A percentile compares a stretch with the other conserved stretches of the same genome.
These are phyloP conservation scores for Viridothelium virens DNA, from an alignment of 495 filamentous ascomycete genomes.

Conservation along the genomic window DNA sequence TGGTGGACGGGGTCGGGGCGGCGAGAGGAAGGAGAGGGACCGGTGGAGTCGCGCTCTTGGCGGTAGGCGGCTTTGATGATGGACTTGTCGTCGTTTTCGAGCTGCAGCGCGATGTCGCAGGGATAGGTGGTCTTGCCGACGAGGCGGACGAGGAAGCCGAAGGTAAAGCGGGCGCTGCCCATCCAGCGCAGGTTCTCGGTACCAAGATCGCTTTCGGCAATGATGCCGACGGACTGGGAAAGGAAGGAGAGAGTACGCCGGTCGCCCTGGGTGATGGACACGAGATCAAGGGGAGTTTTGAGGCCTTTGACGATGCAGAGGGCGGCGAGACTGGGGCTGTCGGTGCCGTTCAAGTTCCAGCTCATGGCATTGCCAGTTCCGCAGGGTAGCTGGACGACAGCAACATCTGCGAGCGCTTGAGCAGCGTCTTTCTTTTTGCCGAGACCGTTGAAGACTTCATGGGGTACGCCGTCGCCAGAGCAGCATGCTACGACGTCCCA, in stretches of 20 bases:
- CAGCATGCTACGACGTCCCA: constrained; percentile 82
- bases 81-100: constrained; percentile 68
- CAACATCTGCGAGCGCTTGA: constrained; percentile 66
- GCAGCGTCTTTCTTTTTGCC: constrained; percentile 65
- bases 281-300: constrained; percentile 69
- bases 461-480: constrained; percentile 84
- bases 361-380: constrained; percentile 93
- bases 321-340: constrained; percentile 65
- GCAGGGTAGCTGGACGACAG: constrained; percentile 82
- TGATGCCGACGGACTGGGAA: constrained; percentile 81
- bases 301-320: constrained; percentile 79
- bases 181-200: constrained; percentile 92
- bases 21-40: constrained; percentile 10
- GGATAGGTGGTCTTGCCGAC: constrained; percentile 70
- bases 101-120: constrained; percentile 77
- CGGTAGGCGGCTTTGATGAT: constrained; percentile 66
- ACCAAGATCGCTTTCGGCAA: constrained; percentile 80
- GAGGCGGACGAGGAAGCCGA: constrained; percentile 68
- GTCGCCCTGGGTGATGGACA: constrained; percentile 77
- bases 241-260: constrained; percentile 74
- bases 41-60: constrained; percentile 39
- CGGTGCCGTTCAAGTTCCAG: constrained; percentile 78
- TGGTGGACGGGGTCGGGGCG: neutral
- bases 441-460: constrained; percentile 93
- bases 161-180: constrained; percentile 75